Evolutionary conservation across 352 stramenopile species (phyloP).

Genomic region (Phytophthora colocasiae): DNA sequence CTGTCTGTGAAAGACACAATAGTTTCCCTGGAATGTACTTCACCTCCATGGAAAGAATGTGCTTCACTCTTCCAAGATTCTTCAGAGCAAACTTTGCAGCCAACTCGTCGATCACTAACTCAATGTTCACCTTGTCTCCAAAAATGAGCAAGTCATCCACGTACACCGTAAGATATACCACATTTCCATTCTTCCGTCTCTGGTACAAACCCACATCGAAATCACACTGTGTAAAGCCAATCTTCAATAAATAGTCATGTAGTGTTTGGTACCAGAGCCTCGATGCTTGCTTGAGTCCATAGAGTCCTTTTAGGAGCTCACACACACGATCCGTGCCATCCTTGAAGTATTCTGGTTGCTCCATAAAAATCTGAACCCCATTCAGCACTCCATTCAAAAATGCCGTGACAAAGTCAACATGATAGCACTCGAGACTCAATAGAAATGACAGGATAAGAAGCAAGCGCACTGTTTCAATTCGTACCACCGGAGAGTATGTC

Average conservation of each 20-base stretch:
- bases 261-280: not conserved
- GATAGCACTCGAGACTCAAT: too few relatives aligned
- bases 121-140: not conserved
- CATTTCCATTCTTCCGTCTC: not conserved
- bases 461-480: too few relatives aligned
- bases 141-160: not conserved
- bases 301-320: not conserved
- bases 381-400: too few relatives aligned
- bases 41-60: not conserved
- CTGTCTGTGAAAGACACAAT: too few relatives aligned
- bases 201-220: constrained; percentile 4
- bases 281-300: not conserved
- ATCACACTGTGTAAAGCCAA: not conserved
- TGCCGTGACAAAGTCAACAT: too few relatives aligned
- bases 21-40: too few relatives aligned
- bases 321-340: too few relatives aligned
- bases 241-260: not conserved
- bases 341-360: too few relatives aligned
- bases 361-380: too few relatives aligned
- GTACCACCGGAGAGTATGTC: too few relatives aligned
- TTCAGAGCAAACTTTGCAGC: constrained; percentile 4
- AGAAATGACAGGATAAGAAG: too few relatives aligned
- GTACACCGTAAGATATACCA: not conserved
- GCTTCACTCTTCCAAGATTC: constrained; percentile 5
- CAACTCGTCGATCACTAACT: not conserved